These are phyloP conservation scores for Erigeron philadelphicus DNA, from an alignment of 140 eudicot species.

Conservation along the genomic window DNA sequence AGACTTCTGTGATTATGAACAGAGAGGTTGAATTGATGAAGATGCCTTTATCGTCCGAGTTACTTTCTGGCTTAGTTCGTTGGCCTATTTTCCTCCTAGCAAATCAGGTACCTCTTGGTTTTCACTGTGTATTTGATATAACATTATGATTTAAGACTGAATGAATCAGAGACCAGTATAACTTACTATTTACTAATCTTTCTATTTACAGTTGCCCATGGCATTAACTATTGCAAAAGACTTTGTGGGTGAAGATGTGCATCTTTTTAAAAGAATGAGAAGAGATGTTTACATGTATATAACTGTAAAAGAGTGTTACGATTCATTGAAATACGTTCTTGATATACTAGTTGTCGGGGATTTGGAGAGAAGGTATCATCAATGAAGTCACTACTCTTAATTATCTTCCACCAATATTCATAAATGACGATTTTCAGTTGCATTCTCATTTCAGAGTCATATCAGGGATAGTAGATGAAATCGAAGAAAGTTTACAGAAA, in stretches of 20 bases:
- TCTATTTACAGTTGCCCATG: constrained; percentile 48
- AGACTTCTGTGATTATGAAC: constrained; percentile 24
- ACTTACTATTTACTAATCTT: constrained; percentile 1
- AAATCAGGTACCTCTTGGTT: constrained; percentile 50
- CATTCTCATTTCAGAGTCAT: constrained; percentile 43
- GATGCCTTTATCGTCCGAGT: constrained; percentile 74
- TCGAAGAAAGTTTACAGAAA: constrained; percentile 67
- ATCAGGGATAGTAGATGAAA: constrained; percentile 57
- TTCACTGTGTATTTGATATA: neutral
- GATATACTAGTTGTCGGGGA: constrained; percentile 84
- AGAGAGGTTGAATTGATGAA: constrained; percentile 97
- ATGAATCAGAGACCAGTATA: neutral
- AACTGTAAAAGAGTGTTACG: constrained; percentile 79
- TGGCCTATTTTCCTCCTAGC: constrained; percentile 98
- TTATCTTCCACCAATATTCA: constrained; percentile 1
- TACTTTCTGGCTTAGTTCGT: constrained; percentile 55
- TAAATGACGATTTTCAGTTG: constrained; percentile 2
- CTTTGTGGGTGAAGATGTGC: constrained; percentile 63
- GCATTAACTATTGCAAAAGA: constrained; percentile 78
- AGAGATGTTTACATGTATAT: constrained; percentile 56
- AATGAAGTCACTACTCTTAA: constrained; percentile 8
- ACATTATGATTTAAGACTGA: neutral
- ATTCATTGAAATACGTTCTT: constrained; percentile 64
- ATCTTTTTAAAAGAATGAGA: constrained; percentile 58
- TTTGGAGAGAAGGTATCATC: constrained; percentile 69